Conservation (phyloP, 495 filamentous ascomycete species). For the Penicillium malachiteum region DNA sequence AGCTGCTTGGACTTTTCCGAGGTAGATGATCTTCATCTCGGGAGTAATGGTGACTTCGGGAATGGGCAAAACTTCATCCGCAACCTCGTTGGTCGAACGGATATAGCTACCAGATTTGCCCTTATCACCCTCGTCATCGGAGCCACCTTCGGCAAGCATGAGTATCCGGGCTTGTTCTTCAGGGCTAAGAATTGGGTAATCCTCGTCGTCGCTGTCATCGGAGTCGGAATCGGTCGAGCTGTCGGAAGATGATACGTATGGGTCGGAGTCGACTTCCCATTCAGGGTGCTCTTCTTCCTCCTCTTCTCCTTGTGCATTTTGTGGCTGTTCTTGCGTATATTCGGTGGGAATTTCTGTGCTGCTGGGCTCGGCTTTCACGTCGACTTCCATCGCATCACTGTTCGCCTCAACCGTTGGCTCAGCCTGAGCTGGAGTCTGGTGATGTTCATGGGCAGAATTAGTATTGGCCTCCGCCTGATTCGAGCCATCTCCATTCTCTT, state of each 20-base stretch:
- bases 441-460: background rate
- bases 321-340: conserved; percentile 2
- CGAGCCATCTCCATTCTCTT: background rate
- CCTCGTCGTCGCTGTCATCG: conserved; percentile 68
- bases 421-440: conserved; percentile 1
- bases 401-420: conserved; percentile 6
- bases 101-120: conserved; percentile 47
- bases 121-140: conserved; percentile 67
- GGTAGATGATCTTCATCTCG: conserved; percentile 69
- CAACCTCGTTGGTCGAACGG: conserved; percentile 71
- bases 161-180: conserved; percentile 78
- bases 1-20: conserved; percentile 70
- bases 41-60: conserved; percentile 71
- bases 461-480: conserved; percentile 2
- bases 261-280: conserved; percentile 67
- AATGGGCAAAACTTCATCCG: conserved; percentile 65
- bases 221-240: conserved; percentile 51
- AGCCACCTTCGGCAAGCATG: conserved; percentile 70
- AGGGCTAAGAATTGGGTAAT: conserved; percentile 68
- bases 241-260: conserved; percentile 57
- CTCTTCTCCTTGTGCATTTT: conserved; percentile 26
- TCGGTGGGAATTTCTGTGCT: conserved; percentile 9
- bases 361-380: conserved; percentile 18
- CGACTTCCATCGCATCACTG: conserved; percentile 38
- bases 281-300: conserved; percentile 67